These are phyloP conservation scores for Sergeia podlipaevii DNA, from an alignment of 208 protist genomes.

Conservation along the genomic window DNA sequence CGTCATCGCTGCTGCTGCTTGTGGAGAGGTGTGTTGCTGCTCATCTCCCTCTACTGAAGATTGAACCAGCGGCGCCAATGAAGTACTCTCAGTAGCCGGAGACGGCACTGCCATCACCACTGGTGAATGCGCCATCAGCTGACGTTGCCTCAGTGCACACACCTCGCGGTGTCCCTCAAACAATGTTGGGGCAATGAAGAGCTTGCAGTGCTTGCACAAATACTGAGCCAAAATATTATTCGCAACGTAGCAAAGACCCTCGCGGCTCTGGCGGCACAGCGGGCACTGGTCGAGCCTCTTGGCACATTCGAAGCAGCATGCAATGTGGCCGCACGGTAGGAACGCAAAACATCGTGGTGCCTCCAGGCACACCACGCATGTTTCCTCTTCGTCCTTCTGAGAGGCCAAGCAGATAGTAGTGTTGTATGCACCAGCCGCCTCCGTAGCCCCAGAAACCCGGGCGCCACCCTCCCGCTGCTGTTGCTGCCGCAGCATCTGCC, in stretches of 20 bases:
- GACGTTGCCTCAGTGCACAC: conserved; percentile 48
- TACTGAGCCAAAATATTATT: conserved; percentile 43
- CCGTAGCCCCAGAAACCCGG: not conserved
- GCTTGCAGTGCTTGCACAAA: conserved; percentile 61
- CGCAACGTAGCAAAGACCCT: conserved; percentile 50
- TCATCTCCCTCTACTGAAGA: not conserved
- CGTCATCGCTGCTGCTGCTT: no score
- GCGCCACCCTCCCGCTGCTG: not conserved
- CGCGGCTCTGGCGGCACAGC: conserved; percentile 61
- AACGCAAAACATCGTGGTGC: conserved; percentile 58
- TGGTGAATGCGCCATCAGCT: conserved; percentile 11
- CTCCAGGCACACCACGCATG: conserved; percentile 78
- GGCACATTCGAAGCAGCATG: conserved; percentile 62
- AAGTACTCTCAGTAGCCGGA: not conserved
- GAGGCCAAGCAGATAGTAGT: conserved; percentile 2
- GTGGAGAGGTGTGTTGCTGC: no score
- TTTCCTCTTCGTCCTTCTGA: conserved; percentile 56
- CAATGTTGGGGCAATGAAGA: conserved; percentile 63
- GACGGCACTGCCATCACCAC: not conserved
- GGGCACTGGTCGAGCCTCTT: conserved; percentile 58
- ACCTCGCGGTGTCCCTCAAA: conserved; percentile 86
- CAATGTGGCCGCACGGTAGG: conserved; percentile 85
- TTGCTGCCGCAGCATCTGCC: conserved; percentile 9
- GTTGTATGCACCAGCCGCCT: not conserved
- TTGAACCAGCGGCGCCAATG: no score